Evolutionary conservation across 176 grass and related monocot genomes (phyloP), one percentile per base, ranked within the genome.

Genomic region (Themeda triandra): DNA sequence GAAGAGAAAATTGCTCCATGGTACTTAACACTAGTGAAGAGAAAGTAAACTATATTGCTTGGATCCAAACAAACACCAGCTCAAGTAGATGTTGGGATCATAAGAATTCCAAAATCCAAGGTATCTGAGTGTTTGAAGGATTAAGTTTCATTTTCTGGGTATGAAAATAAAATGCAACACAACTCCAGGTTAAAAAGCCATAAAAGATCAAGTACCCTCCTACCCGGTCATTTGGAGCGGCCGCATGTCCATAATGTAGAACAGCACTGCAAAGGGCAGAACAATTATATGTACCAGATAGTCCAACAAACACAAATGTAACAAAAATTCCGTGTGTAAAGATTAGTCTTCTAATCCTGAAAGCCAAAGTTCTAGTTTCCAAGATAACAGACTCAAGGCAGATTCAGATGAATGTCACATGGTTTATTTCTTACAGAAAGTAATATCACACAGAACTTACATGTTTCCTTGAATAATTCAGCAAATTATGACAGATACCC

Each of bases 221-320:
- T 92, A 95, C 93, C 85, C 92, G 82, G 33, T 98, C 96, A 92
- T 98, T 98, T 92, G 96, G 96, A 90, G 96, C 96, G 71, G 91
- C 87, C 0, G 89, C 75, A 69, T 98, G 93, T 53, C 96, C 96
- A 90, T 98, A 98, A 85, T 98, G 96, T 27, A 98, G 96, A 94
- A 98, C 83, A 92, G 93, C 87, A 85, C 96, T 95, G 81, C 72
- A 93, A 88, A 81, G 76, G 82, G 56, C 40, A 86, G 37, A 85
- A 86, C 65, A 89, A 69, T 83, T 41, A 86, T 73, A 66, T 51
- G 41, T 73, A 84, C 13, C 32, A 71, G 19, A 78, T 54, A 86
- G 53, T 76, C 44, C 18, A 79, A 89, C 23, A 78, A 78, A 85
- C 82, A 87, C 23, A 78, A 78, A 86, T 88, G 46, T 25, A 33